These are phyloP conservation scores for Paramecium biaurelia DNA, from an alignment of 73 alveolate species.

Conservation along the genomic window DNA sequence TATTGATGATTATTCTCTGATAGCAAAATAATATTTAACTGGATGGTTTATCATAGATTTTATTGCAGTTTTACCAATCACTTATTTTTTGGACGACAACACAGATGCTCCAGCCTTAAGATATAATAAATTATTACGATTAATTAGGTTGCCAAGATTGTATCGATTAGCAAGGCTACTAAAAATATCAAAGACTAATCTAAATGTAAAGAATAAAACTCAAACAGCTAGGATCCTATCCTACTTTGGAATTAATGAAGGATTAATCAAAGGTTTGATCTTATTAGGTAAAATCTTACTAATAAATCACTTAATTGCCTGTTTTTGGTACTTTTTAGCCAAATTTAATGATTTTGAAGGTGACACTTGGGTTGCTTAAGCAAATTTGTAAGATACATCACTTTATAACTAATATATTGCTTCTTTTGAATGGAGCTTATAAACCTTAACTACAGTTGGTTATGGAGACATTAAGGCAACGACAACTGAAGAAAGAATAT, in stretches of 20 bases:
- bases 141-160: conserved; percentile 72
- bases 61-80: conserved; percentile 66
- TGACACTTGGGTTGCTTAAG: conserved; percentile 85
- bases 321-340: conserved; percentile 84
- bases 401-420: conserved; percentile 48
- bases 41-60: conserved; percentile 76
- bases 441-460: conserved; percentile 80
- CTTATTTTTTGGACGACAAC: conserved; percentile 26
- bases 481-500: conserved; percentile 63
- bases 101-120: conserved; percentile 21
- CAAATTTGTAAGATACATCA: neutral
- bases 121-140: conserved; percentile 60
- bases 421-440: conserved; percentile 73
- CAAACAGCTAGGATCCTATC: conserved; percentile 54
- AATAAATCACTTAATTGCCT: conserved; percentile 78
- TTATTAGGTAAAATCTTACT: conserved; percentile 56
- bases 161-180: conserved; percentile 67
- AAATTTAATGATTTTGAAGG: conserved; percentile 77
- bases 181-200: conserved; percentile 64
- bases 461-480: conserved; percentile 76
- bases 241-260: conserved; percentile 64
- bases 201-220: conserved; percentile 36
- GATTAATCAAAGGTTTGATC: conserved; percentile 68
- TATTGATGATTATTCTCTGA: conserved; percentile 48
- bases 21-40: conserved; percentile 60